Evolutionary conservation across 108 stramenopile genomes (phyloP), one percentile per base, ranked within the genome.

Genomic region (Thalassiosira profunda): DNA sequence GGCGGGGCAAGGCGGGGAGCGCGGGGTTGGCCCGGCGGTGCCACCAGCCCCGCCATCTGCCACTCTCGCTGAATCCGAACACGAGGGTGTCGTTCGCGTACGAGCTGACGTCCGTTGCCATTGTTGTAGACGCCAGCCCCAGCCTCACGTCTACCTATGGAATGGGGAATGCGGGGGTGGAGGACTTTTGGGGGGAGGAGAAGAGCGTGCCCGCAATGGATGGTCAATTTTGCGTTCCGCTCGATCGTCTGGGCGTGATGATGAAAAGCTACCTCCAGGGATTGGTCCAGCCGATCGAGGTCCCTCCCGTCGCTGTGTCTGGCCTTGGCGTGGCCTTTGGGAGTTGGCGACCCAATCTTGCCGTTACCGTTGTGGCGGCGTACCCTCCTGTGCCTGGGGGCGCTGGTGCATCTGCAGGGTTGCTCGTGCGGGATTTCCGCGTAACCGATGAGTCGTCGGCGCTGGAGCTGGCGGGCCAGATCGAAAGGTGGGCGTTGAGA

Each of bases 51-150:
- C 60, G 69, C 33, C 59, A 74, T 29, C 61, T 93, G 54, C 92
- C 92, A 0, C 53, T 93, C 21, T 70, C 75, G 23, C 59, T 88
- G 33, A 75, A 76, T 62, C 84, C 87, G 21, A 73, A 80, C 17
- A 86, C 92, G 11, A 68, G 87, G 6, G 75, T 93, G 15, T 71
- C 79, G 10, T 93, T 89, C 61, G 84, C 86, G 2, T 93, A 93
- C 67, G 89, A 90, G 71, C 64, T 86, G 33, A 90, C 92, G 8
- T 72, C 87, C 10, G 86, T 93, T 43, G 89, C 84, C n/a, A 84
- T 93, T 73, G 78, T 84, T 36, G 52, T 93, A 18, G 92, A 93
- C 83, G 92, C 92, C 14, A 86, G 84, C 26, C 84, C 92, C 5
- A 86, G 86, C 61, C 56, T 89, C 57, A 88, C 88, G 21, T 80